These are phyloP conservation scores for Mucor indicus DNA, from an alignment of 371 early-diverging fungal genomes.

Conservation along the genomic window DNA sequence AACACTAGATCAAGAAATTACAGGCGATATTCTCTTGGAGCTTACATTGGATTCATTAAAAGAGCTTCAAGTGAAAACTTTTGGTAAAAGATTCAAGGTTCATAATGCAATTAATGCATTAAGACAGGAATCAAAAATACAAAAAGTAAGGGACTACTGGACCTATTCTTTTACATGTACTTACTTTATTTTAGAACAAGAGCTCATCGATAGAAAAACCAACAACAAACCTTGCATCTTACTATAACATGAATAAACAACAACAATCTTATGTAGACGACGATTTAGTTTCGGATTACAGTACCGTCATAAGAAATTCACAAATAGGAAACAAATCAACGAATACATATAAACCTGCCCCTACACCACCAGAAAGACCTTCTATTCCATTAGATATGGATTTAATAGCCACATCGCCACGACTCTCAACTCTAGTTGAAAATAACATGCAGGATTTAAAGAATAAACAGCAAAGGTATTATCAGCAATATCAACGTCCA, in stretches of 20 bases:
- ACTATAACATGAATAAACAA: constrained; percentile 6
- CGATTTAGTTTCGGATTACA: constrained; percentile 33
- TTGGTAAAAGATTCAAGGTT: constrained; percentile 70
- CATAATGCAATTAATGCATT: constrained; percentile 62
- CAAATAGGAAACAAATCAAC: not conserved
- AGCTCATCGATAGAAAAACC: too few relatives aligned
- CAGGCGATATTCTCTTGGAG: constrained; percentile 65
- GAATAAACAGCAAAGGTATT: not conserved
- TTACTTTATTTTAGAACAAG: too few relatives aligned
- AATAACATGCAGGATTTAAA: not conserved
- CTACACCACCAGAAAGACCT: constrained; percentile 1
- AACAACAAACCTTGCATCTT: not conserved
- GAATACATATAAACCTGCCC: not conserved
- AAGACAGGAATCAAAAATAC: constrained; percentile 23
- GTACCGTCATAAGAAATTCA: constrained; percentile 23
- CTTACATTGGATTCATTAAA: constrained; percentile 66
- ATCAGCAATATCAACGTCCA: constrained; percentile 3
- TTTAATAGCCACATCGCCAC: constrained; percentile 6
- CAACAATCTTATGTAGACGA: constrained; percentile 18
- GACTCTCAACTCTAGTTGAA: constrained; percentile 9
- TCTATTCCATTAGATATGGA: constrained; percentile 18
- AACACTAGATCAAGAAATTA: constrained; percentile 64
- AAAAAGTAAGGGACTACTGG: not conserved
- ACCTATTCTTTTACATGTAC: too few relatives aligned
- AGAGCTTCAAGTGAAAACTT: constrained; percentile 64